Evolutionary conservation across 139 green algal species (phyloP), one percentile per base, ranked within the genome.

Genomic region (Tetraselmis striata): DNA sequence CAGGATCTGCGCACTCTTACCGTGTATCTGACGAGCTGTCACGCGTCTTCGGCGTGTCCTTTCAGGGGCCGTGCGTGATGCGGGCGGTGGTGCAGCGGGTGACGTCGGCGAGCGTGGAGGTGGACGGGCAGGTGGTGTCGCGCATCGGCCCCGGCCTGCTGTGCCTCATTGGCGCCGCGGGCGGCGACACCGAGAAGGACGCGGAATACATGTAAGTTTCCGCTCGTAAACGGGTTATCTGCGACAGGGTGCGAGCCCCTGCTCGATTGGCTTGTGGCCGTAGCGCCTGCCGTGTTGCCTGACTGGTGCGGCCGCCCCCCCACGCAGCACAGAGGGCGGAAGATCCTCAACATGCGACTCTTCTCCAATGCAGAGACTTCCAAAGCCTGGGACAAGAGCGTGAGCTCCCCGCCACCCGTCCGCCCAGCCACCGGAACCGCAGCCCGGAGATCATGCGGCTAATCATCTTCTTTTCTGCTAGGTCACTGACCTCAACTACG

Each of bases 131-230:
- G 29, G 59, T 92, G 23, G 79, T 94, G 0, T 86, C 81, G 0
- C 77, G 32, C 0, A 95, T 95, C 1, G 90, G 85, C 0, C 80
- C 80, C 2, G 92, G 92, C 0, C 81, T 95, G 79, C 74, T 95
- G 2, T 94, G 88, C 77, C 79, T 95, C 1, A 86, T 94, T 45
- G 91, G 91, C 22, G 27, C 94, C 0, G 77, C 78, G 2, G 75
- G 75, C 25, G 87, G 80, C 1, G 91, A 94, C 82, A 86, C 83
- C 2, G 80, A 87, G 0, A 78, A 77, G 26, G 89, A 94, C 76
- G 82, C 86, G 18, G 90, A 93, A 0, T 93, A 86, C 83, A 83
- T 93, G 89, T 92, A 75, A 81, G 87, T 79, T 1, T 23, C 11
- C 18, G 1, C 26, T 67, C 26, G 2, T 32, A 1, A 26, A 32